Percentiles rank a stretch among this genome's conserved stretches.
Conservation (phyloP, 768 basidiomycete species). For the Chalciporus pseudorubinellus region DNA sequence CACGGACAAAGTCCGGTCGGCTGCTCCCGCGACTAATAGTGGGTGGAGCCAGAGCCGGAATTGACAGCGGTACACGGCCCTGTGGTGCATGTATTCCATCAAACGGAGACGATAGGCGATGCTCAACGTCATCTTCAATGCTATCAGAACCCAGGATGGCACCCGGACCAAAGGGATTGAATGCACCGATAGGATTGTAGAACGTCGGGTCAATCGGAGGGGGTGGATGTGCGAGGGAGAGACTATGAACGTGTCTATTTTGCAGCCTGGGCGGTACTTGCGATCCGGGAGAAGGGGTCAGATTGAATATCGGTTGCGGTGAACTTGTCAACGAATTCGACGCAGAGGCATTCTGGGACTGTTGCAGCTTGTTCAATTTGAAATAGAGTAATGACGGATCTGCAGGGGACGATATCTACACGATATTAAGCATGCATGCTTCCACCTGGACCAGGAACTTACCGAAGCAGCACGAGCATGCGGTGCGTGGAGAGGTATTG, state of each 20-base stretch:
- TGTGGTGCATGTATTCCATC: conserved; percentile 51
- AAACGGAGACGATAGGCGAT: conserved; percentile 21
- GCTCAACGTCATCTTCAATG: conserved; percentile 29
- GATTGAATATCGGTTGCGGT: conserved; percentile 57
- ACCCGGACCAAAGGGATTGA: conserved; percentile 65
- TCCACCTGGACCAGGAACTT: conserved; percentile 34
- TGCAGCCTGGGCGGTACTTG: conserved; percentile 38
- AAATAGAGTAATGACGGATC: conserved; percentile 79
- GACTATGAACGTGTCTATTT: conserved; percentile 67
- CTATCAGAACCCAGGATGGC: conserved; percentile 55
- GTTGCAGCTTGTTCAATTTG: conserved; percentile 82
- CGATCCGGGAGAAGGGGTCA: conserved; percentile 52
- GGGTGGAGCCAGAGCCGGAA: conserved; percentile 46
- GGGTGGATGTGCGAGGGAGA: conserved; percentile 67
- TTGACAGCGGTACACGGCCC: conserved; percentile 48
- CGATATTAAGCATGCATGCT: conserved; percentile 2
- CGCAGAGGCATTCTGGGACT: conserved; percentile 54
- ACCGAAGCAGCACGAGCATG: conserved; percentile 86
- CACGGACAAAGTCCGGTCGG: conserved; percentile 70
- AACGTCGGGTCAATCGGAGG: conserved; percentile 32
- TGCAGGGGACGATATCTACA: conserved; percentile 85
- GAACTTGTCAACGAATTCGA: conserved; percentile 59
- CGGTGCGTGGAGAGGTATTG: conserved; percentile 63
- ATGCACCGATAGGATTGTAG: conserved; percentile 40
- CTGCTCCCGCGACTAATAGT: conserved; percentile 44